Evolutionary conservation across 1,284 basidiomycete genomes (phyloP), one percentile per base, ranked within the genome.

Genomic region (Dichomitus squalens): DNA sequence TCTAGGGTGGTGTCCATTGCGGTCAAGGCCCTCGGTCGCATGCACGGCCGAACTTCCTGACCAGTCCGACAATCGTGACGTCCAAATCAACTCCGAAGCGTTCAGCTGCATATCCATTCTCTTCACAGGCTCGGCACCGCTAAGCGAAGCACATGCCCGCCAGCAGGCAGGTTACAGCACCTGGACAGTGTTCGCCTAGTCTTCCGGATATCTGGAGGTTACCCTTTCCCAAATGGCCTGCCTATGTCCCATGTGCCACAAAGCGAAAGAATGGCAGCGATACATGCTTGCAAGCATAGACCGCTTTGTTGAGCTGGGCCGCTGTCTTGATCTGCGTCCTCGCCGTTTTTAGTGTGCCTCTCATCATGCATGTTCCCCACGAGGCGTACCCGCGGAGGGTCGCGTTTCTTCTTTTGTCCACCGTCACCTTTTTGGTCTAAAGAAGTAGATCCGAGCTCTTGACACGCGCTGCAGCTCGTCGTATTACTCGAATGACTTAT

Each of bases 401-500:
- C 51, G 63, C 54, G 58, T 58, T 60, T 49, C 64, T 61, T 58
- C 49, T 65, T 67, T 60, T 59, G 49, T 62, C 55, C 55, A 64
- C 60, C 65, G 55, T 60, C 60, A 62, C 58, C 44, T 33, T 61
- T 58, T 55, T 46, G 47, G 46, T 48, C 39, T 51, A 55, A 55
- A 33, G 53, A 36, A 55, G 59, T 52, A 65, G 63, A 65, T 68
- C 66, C 60, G 61, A 58, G 55, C 62, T 49, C 59, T 54, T 54
- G 60, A 49, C 52, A 57, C 34, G 40, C 59, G 38, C 46, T 53
- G 64, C 67, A 66, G 67, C 68, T 63, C 66, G 66, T 58, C 55
- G 36, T 50, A 64, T 69, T 65, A 66, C 68, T 60, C 58, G 58
- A 66, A 25, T 33, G 18, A 40, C 58, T 61, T 66, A 69, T 66